Conservation (phyloP, 331 rosid species). For the Prunus yedoensis region DNA sequence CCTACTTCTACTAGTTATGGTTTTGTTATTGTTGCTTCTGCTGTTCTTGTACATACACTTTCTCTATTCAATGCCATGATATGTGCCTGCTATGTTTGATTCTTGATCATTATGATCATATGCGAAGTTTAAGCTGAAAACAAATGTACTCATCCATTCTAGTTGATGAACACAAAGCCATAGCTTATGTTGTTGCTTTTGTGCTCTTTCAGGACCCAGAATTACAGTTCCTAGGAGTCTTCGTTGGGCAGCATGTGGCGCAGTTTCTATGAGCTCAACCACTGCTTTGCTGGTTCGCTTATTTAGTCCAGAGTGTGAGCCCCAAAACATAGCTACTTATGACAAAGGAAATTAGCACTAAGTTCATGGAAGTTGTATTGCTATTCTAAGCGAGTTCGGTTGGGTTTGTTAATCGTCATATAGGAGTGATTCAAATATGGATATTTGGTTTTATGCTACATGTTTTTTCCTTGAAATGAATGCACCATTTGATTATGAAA, state of each 20-base stretch:
- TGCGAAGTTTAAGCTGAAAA: not conserved
- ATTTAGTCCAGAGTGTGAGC: conserved; percentile 94
- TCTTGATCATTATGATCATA: not conserved
- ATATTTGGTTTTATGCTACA: not conserved
- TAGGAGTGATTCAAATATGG: not conserved
- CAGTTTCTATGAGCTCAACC: conserved; percentile 66
- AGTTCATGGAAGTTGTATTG: not conserved
- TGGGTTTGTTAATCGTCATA: not conserved
- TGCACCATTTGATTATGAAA: not conserved
- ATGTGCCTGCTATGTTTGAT: not conserved
- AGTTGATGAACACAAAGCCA: not conserved
- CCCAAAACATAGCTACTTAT: conserved; percentile 90
- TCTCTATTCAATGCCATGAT: not conserved
- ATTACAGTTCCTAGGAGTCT: conserved; percentile 73
- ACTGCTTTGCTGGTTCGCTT: conserved; percentile 81
- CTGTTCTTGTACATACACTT: not conserved
- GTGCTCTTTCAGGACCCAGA: conserved; percentile 71
- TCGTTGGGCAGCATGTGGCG: conserved; percentile 92
- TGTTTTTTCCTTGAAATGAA: not conserved
- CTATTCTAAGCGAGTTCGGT: not conserved
- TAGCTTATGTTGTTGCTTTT: too few relatives aligned
- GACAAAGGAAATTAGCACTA: conserved; percentile 53
- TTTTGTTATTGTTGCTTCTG: not conserved
- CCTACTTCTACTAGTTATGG: conserved; percentile 2
- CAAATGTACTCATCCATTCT: not conserved